Conservation (phyloP, 2,329 filamentous ascomycete genomes). For the Monilinia vaccinii-corymbosi region DNA sequence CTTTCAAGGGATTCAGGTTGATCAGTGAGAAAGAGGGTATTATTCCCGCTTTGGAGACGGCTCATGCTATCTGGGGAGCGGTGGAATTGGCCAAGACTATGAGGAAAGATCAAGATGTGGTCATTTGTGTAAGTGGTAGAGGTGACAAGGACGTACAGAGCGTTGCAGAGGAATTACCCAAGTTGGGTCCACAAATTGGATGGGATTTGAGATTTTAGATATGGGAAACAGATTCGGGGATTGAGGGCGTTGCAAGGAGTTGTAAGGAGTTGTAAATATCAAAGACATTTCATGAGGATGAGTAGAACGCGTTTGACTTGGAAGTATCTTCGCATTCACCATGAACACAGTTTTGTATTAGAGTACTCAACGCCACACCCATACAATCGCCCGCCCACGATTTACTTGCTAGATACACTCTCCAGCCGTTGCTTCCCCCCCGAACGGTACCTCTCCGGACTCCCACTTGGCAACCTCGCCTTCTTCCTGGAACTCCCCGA, state of each 20-base stretch:
- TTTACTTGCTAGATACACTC: constrained; percentile 10
- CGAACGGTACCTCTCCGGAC: constrained; percentile 2
- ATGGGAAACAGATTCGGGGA: not conserved
- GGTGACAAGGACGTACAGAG: constrained; percentile 99
- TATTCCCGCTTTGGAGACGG: constrained; percentile 89
- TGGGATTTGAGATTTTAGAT: constrained; percentile 56
- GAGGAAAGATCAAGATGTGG: constrained; percentile 78
- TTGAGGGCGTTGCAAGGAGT: not conserved
- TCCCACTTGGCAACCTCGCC: not conserved
- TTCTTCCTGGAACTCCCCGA: constrained; percentile 2
- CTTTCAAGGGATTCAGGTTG: constrained; percentile 77
- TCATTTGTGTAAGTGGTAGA: constrained; percentile 86
- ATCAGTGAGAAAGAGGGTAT: constrained; percentile 89
- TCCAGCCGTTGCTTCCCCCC: constrained; percentile 10
- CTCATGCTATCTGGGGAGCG: constrained; percentile 85
- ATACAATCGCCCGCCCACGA: not conserved
- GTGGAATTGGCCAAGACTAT: constrained; percentile 88
- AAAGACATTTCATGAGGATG: not conserved
- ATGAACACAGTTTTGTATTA: not conserved
- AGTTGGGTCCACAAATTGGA: constrained; percentile 78
- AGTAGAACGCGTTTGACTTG: not conserved
- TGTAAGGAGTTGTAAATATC: constrained; percentile 3
- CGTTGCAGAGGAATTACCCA: constrained; percentile 88
- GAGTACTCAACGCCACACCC: no score
- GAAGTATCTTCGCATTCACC: not conserved